Percentiles rank a stretch among this genome's conserved stretches.
Conservation (phyloP, 306 rosid genomes). For the Malus sylvestris region DNA sequence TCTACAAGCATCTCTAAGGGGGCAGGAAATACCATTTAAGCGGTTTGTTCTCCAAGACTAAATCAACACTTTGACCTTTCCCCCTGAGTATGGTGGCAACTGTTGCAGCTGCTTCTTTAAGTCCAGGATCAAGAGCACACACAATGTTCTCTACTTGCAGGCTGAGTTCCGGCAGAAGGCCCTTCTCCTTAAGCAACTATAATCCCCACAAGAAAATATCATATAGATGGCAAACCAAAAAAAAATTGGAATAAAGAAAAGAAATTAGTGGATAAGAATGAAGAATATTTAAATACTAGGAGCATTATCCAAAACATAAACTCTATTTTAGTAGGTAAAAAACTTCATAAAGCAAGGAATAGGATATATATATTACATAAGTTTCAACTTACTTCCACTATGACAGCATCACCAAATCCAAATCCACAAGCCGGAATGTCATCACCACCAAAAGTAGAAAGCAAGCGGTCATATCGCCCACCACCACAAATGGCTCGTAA, state of each 20-base stretch:
- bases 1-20: neutral
- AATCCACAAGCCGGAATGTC: slow-evolving; percentile 92
- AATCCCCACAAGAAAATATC: neutral
- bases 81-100: slow-evolving; percentile 76
- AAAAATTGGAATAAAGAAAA: neutral
- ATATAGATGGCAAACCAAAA: neutral
- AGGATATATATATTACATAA: neutral
- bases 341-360: neutral
- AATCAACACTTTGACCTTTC: slow-evolving; percentile 72
- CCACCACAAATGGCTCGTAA: slow-evolving; percentile 98
- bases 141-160: slow-evolving; percentile 60
- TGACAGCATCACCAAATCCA: slow-evolving; percentile 97
- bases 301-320: neutral
- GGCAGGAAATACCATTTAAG: slow-evolving; percentile 64
- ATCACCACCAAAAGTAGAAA: slow-evolving; percentile 91
- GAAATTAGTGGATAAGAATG: neutral
- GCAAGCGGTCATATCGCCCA: slow-evolving; percentile 80
- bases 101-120: slow-evolving; percentile 78
- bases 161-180: slow-evolving; percentile 63
- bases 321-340: neutral
- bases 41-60: slow-evolving; percentile 90
- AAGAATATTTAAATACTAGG: neutral
- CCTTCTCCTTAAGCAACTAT: slow-evolving; percentile 90
- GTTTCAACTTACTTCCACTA: slow-evolving; percentile 70
- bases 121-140: slow-evolving; percentile 79